Evolutionary conservation across 1,284 basidiomycete genomes (phyloP), one percentile per base, ranked within the genome.

Genomic region (Fomes fomentarius): DNA sequence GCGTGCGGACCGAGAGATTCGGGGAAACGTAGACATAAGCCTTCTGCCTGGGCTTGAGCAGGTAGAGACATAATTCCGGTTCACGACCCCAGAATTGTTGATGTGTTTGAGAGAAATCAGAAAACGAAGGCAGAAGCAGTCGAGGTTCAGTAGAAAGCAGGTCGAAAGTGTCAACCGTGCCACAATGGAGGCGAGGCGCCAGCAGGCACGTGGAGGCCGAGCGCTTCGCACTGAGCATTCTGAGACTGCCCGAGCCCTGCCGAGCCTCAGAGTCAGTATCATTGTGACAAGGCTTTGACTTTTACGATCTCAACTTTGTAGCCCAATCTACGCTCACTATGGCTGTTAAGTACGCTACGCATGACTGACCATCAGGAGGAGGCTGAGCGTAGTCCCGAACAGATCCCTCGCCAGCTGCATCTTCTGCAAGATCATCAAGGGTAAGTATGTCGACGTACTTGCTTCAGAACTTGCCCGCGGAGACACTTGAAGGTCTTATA

Each of bases 391-490:
- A 9, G 22, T 34, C 19, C 22, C 11, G 7, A 12, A 33, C 28
- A 66, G 64, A 49, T 60, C 64, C 0, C 41, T 66, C 10, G 61
- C 64, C 4, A 72, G 71, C 30, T 95, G 93, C 71, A 74, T 95
- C 65, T 96, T 96, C 77, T 96, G 93, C 81, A 95, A 88, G 76
- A 95, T 96, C 69, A 82, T 94, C 75, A 91, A 92, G 76, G 91
- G 93, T 84, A 55, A 50, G 74, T 67, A 14, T 21, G 6, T 22
- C 19, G 8, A 11, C 19, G 12, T 10, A 11, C 15, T 12, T 6
- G 14, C n/a, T 42, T 25, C 11, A 34, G 14, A 35, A 22, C 43
- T 37, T 42, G 33, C n/a, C 39, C 48, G 12, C n/a, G 44, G 37
- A 21, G 44, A 24, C 65, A n/a, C n/a, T n/a, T n/a, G n/a, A n/a